Percentiles rank a stretch among this genome's conserved stretches.
phyloP scores from a whole-genome alignment of 1,139 yeast genomes.

The Lodderomyces pseudojiufengensis region DNA sequence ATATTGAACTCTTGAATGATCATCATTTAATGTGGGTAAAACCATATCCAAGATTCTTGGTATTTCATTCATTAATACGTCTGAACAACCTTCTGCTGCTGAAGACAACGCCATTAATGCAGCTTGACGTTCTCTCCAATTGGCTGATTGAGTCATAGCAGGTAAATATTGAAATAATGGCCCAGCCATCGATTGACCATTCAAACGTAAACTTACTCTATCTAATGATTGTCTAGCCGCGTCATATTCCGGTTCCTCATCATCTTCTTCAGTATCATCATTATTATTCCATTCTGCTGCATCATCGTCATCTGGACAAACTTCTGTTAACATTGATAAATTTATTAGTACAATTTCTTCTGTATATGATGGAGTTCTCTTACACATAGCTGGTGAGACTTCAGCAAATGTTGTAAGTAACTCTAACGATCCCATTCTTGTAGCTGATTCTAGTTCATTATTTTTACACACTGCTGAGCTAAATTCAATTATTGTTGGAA shows the following conservation, averaged over 20 bases:
- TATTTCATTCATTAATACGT: constrained; percentile 77
- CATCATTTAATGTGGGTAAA: constrained; percentile 74
- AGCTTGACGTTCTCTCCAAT: constrained; percentile 96
- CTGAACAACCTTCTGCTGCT: constrained; percentile 97
- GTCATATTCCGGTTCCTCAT: constrained; percentile 81
- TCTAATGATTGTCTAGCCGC: constrained; percentile 94
- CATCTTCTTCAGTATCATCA: constrained; percentile 74
- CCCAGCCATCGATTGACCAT: constrained; percentile 78
- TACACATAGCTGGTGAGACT: constrained; percentile 94
- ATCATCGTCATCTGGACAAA: constrained; percentile 83
- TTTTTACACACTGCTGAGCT: constrained; percentile 79
- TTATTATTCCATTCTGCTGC: constrained; percentile 85
- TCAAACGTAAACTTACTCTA: constrained; percentile 78
- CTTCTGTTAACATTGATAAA: constrained; percentile 86
- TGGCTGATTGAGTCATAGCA: constrained; percentile 65
- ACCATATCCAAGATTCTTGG: constrained; percentile 80
- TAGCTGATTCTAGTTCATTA: constrained; percentile 69
- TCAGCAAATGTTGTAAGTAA: constrained; percentile 86
- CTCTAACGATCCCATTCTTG: constrained; percentile 86
- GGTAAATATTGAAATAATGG: constrained; percentile 87
- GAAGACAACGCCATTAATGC: constrained; percentile 95
- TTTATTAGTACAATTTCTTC: constrained; percentile 70
- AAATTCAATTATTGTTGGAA: constrained; percentile 79
- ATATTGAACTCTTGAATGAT: constrained; percentile 92
- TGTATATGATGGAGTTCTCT: constrained; percentile 69